phyloP scores from a whole-genome alignment of 2,329 filamentous ascomycete species.

The Didymella keratinophila region DNA sequence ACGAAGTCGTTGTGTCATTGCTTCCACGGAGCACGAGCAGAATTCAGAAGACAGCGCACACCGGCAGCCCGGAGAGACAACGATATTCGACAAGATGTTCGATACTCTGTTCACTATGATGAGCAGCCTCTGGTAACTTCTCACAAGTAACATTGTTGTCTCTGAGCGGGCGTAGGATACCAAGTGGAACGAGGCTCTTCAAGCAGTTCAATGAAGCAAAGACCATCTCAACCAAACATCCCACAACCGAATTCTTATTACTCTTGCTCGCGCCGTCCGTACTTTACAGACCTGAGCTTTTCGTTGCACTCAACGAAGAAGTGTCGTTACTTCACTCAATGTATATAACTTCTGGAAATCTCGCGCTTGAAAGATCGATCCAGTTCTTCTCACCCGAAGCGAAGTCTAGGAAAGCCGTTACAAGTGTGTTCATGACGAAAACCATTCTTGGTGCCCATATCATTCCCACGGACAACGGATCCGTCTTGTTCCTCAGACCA shows the following conservation, averaged over 20 bases:
- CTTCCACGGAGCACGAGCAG: not conserved
- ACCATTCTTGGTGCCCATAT: conserved; percentile 33
- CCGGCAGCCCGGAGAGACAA: not conserved
- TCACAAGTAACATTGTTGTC: not conserved
- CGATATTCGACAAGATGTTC: not conserved
- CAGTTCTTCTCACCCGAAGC: conserved; percentile 20
- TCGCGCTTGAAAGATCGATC: conserved; percentile 10
- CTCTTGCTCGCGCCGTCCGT: not conserved
- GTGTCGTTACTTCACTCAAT: not conserved
- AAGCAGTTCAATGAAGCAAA: no score
- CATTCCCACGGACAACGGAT: conserved; percentile 21
- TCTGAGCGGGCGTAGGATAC: not conserved
- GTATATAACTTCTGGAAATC: conserved; percentile 21
- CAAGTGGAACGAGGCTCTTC: no score
- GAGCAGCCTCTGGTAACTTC: not conserved
- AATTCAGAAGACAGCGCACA: not conserved
- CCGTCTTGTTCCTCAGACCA: conserved; percentile 25
- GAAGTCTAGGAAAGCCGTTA: conserved; percentile 25
- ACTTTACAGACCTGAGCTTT: not conserved
- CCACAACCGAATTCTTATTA: no score
- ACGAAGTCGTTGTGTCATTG: no score
- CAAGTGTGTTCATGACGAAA: conserved; percentile 23
- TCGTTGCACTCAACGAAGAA: not conserved
- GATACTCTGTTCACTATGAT: not conserved
- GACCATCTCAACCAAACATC: no score